These are phyloP conservation scores for Rhinocladiella mackenziei DNA, from an alignment of 2,329 filamentous ascomycete species.

Conservation along the genomic window DNA sequence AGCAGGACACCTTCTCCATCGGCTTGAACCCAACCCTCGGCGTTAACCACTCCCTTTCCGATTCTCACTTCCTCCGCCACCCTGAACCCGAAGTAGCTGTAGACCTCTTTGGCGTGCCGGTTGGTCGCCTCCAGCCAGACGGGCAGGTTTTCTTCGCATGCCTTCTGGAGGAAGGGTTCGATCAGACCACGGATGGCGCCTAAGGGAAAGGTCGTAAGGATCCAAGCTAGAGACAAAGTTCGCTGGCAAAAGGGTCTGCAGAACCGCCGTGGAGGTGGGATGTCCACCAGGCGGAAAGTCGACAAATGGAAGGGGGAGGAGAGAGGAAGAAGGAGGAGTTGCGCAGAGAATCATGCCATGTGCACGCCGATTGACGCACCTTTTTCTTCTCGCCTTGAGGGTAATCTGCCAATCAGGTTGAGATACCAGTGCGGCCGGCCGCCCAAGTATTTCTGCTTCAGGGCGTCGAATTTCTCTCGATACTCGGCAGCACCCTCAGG, in stretches of 20 bases:
- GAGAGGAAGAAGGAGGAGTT: background rate
- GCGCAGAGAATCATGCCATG: no score
- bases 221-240: no score
- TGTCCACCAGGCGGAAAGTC: background rate
- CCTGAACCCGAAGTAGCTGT: slow-evolving; percentile 23
- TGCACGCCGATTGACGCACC: slow-evolving; percentile 7
- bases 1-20: slow-evolving; percentile 14
- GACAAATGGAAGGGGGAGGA: background rate
- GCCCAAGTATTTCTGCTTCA: slow-evolving; percentile 17
- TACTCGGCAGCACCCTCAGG: slow-evolving; percentile 15
- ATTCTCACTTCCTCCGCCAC: slow-evolving; percentile 18
- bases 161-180: slow-evolving; percentile 22
- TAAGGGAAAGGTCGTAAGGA: background rate
- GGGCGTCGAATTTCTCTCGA: slow-evolving; percentile 9
- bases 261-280: background rate
- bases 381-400: slow-evolving; percentile 15
- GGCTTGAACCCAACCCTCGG: slow-evolving; percentile 12
- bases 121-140: slow-evolving; percentile 27
- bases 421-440: slow-evolving; percentile 18
- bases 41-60: slow-evolving; percentile 20
- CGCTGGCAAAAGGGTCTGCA: no score
- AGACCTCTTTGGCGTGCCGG: slow-evolving; percentile 23
- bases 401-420: slow-evolving; percentile 18
- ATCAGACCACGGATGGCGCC: slow-evolving; percentile 23
- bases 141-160: slow-evolving; percentile 17